These are phyloP conservation scores for Monilinia vaccinii-corymbosi DNA, from an alignment of 2,329 filamentous ascomycete species.

Conservation along the genomic window DNA sequence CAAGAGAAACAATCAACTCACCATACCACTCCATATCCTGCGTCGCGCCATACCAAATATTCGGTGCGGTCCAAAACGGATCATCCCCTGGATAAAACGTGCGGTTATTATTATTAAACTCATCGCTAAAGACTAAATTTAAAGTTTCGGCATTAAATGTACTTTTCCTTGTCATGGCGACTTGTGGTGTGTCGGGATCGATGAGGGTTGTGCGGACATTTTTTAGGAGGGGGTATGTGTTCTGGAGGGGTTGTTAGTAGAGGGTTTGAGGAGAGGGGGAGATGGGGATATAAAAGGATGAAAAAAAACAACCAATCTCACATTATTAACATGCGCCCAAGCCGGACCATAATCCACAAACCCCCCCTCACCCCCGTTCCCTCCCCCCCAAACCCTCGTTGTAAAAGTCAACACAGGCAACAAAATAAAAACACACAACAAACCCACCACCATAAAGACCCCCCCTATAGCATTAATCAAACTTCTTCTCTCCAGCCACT, in stretches of 20 bases:
- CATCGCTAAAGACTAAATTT: conserved; percentile 45
- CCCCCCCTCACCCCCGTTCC: background rate
- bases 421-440: conserved; percentile 41
- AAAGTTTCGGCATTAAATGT: conserved; percentile 36
- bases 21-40: conserved; percentile 33
- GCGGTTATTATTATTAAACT: conserved; percentile 43
- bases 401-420: conserved; percentile 40
- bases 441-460: conserved; percentile 38
- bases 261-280: too few species aligned
- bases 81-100: conserved; percentile 50
- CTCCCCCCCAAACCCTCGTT: conserved; percentile 16
- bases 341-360: conserved; percentile 16
- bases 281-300: too few species aligned
- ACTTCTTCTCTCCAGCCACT: conserved; percentile 37
- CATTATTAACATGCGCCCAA: conserved; percentile 40
- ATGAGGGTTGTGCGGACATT: conserved; percentile 40
- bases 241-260: background rate
- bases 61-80: conserved; percentile 42
- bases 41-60: conserved; percentile 48
- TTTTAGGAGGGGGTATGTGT: conserved; percentile 37
- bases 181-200: conserved; percentile 41
- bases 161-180: conserved; percentile 36
- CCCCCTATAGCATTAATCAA: conserved; percentile 31
- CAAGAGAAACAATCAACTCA: background rate
- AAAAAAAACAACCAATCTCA: background rate